Evolutionary conservation across 2,329 filamentous ascomycete species (phyloP), one percentile per base, ranked within the genome.

Genomic region (Fusarium oxysporum): DNA sequence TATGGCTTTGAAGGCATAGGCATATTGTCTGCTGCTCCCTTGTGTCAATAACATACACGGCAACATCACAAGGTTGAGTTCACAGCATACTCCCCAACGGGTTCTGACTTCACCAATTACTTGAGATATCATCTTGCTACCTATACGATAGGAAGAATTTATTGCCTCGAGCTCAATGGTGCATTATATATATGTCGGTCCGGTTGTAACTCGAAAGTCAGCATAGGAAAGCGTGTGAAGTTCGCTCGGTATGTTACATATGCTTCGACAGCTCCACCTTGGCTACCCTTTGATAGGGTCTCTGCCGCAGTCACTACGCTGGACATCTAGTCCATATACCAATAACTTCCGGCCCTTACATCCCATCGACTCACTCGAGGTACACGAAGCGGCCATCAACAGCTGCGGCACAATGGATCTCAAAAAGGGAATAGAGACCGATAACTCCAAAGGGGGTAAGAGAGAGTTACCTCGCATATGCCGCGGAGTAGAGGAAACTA

Each of bases 81-180:
- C n/a, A 50, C 10, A 23, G 21, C 21, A 33, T 50, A 17, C 16
- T 47, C 28, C 13, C 3, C 28, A 1, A 32, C 13, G 3, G 7
- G 17, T 12, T 2, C 3, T 12, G 28, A 30, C 19, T 13, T 30
- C 19, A 30, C 10, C 2, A 30, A 30, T 13, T 9, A 10, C 9
- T 19, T 48, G 21, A 8, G 14, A 4, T 25, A 3, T 3, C 3
- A 19, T 19, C 28, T n/a, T 3, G 9, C 19, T 48, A 32, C 9
- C 30, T n/a, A 30, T 4, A 16, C 16, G 28, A 30, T 8, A 30
- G 13, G 13, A 17, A n/a, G 12, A 4, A n/a, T 12, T 3, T 12
- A n/a, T n/a, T n/a, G 3, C 7, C 8, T 9, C 3, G 14, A 21
- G 10, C 14, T 17, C 45, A 6, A 8, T 4, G 12, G 10, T 8